Conservation (phyloP, 345 rosid species). For the Bruguiera sexangula region DNA sequence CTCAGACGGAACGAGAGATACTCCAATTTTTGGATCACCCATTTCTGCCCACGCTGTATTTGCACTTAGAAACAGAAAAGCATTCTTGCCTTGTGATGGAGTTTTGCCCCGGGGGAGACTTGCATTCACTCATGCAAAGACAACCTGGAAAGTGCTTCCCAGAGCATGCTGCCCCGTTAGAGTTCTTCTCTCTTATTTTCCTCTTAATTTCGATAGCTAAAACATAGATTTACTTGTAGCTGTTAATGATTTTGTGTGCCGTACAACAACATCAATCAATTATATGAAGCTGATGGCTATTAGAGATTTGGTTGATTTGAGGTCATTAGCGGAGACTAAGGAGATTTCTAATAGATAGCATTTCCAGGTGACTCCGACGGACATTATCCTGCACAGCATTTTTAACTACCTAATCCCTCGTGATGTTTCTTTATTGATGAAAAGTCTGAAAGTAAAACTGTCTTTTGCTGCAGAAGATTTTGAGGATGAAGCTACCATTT, state of each 20-base stretch:
- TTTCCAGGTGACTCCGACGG: no score
- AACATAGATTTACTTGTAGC: no score
- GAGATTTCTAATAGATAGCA: neutral
- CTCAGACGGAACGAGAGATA: conserved; percentile 85
- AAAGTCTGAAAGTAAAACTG: no score
- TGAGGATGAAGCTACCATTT: neutral
- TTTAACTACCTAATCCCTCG: no score
- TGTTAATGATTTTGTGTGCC: neutral
- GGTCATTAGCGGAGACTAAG: no score
- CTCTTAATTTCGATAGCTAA: neutral
- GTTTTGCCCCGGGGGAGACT: conserved; percentile 90
- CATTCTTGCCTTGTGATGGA: conserved; percentile 85
- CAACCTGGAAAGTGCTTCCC: conserved; percentile 81
- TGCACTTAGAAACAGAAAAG: conserved; percentile 80
- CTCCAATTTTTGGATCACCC: conserved; percentile 86
- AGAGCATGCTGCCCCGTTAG: conserved; percentile 84
- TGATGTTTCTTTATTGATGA: no score
- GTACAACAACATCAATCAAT: neutral
- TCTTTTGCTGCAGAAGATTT: no score
- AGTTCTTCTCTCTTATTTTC: neutral
- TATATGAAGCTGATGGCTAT: no score
- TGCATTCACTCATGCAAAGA: conserved; percentile 71
- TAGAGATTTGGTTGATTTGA: neutral
- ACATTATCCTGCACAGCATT: no score
- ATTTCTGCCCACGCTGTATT: conserved; percentile 73